Conservation (phyloP, 2,329 filamentous ascomycete species). For the Nemania serpens region DNA sequence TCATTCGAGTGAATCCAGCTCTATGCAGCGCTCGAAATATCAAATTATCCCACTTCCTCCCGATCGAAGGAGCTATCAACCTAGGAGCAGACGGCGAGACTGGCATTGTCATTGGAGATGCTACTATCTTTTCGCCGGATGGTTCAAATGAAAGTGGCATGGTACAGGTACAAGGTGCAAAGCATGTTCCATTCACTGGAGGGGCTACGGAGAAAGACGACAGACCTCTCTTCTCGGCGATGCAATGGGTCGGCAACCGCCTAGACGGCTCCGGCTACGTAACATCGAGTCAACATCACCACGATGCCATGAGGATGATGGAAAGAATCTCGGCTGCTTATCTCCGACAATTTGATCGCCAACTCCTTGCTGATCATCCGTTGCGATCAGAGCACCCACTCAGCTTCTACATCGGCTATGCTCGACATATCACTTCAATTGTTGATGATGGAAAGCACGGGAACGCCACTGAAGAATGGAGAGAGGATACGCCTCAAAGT, state of each 20-base stretch:
- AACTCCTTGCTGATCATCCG: neutral
- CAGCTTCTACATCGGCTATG: slow-evolving; percentile 23
- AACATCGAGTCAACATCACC: too few species aligned
- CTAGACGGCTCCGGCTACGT: too few species aligned
- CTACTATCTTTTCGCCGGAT: too few species aligned
- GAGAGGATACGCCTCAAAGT: neutral
- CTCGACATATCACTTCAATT: slow-evolving; percentile 10
- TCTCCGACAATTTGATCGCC: neutral
- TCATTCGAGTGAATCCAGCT: neutral
- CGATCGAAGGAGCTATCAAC: too few species aligned
- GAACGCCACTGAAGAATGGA: neutral
- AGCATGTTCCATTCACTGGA: too few species aligned
- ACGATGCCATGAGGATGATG: neutral
- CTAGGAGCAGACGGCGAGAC: too few species aligned
- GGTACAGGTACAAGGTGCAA: too few species aligned
- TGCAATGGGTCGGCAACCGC: too few species aligned
- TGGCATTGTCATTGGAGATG: too few species aligned
- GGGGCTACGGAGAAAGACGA: too few species aligned
- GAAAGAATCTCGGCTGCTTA: neutral
- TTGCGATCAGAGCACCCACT: neutral
- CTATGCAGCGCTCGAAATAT: neutral
- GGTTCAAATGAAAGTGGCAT: too few species aligned
- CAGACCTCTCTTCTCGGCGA: too few species aligned
- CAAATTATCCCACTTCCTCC: neutral
- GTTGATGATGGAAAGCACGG: neutral